phyloP scores from a whole-genome alignment of 176 grass and related monocot genomes.

The Zoysia pacifica region DNA sequence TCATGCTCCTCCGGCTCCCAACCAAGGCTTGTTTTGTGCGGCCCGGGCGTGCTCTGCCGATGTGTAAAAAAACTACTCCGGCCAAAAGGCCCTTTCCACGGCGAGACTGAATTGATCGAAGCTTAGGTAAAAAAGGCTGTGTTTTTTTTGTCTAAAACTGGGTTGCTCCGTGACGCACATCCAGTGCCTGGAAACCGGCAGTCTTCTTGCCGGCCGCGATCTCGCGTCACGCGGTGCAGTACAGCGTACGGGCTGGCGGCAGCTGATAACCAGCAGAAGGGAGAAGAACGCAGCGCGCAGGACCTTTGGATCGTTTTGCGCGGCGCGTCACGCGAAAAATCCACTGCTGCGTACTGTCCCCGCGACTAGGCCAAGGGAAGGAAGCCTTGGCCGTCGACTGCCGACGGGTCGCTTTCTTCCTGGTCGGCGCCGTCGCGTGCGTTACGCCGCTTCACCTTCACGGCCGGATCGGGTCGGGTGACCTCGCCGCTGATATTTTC shows the following conservation, averaged over 20 bases:
- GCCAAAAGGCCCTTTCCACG: not conserved
- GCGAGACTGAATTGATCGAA: not conserved
- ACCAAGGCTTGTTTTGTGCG: too few relatives aligned
- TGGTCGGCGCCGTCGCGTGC: not conserved
- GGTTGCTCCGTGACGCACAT: not conserved
- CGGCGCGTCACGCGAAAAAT: not conserved
- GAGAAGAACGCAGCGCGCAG: not conserved
- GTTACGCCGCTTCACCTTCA: not conserved
- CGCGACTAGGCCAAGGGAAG: not conserved
- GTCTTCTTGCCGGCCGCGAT: not conserved
- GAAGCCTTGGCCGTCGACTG: not conserved
- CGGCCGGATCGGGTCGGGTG: not conserved
- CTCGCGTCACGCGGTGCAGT: not conserved
- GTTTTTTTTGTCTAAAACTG: not conserved
- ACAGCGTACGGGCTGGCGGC: not conserved
- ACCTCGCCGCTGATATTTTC: not conserved
- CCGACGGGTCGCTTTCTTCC: constrained; percentile 1
- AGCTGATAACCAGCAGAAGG: too few relatives aligned
- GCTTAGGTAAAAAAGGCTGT: not conserved
- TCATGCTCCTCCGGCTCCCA: too few relatives aligned
- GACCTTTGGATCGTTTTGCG: not conserved
- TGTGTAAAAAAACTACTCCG: constrained; percentile 26
- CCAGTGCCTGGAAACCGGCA: constrained; percentile 30
- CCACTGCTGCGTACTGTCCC: not conserved
- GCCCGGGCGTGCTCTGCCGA: constrained; percentile 7